Evolutionary conservation across 345 rosid genomes (phyloP).

Genomic region (Excoecaria cochinchinensis): DNA sequence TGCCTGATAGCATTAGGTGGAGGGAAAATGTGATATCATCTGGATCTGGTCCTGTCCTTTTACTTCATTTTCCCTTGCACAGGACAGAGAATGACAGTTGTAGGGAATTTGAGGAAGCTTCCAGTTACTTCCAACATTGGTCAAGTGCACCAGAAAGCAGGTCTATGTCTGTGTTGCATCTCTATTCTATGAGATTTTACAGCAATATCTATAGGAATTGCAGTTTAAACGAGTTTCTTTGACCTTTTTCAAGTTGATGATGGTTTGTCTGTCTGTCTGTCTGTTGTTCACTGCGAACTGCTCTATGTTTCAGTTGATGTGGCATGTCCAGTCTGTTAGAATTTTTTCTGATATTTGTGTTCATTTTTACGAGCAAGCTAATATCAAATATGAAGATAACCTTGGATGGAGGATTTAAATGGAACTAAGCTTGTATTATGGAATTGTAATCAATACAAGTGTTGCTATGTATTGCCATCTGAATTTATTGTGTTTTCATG

Average conservation of each 20-base stretch:
- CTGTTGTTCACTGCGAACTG: neutral
- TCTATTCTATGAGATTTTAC: neutral
- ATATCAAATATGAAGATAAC: neutral
- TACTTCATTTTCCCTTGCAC: conserved; percentile 61
- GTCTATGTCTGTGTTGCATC: conserved; percentile 12
- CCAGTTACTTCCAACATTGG: conserved; percentile 1
- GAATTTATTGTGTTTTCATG: neutral
- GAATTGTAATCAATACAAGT: neutral
- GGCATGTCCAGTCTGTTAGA: neutral
- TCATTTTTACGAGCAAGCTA: neutral
- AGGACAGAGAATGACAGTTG: conserved; percentile 15
- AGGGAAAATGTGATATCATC: conserved; percentile 40
- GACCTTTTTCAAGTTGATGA: neutral
- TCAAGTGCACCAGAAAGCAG: conserved; percentile 21
- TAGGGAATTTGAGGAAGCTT: conserved; percentile 17
- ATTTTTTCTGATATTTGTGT: neutral
- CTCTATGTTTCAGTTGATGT: neutral
- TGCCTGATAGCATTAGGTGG: conserved; percentile 29
- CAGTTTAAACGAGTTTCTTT: neutral
- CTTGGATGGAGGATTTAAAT: neutral
- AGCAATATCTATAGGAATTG: neutral
- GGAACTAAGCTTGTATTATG: neutral
- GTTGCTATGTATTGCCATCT: neutral
- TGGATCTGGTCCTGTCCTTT: conserved; percentile 55
- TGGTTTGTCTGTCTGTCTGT: neutral